A percentile compares a stretch with the other conserved stretches of the same genome.
These are phyloP conservation scores for Xylaria nigripes DNA, from an alignment of 495 filamentous ascomycete species.

Conservation along the genomic window DNA sequence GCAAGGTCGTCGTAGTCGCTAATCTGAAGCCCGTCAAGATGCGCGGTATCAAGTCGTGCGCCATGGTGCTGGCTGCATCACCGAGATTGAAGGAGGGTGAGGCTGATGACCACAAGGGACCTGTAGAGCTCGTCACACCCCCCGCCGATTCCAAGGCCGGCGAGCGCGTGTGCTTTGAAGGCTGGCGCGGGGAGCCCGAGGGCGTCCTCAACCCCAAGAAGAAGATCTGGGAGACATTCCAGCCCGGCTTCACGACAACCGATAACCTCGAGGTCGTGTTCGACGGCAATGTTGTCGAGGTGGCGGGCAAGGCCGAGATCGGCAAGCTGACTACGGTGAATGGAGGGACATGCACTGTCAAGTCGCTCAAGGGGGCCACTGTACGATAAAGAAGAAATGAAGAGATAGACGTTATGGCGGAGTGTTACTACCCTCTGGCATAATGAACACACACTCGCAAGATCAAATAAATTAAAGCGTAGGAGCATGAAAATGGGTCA, in stretches of 20 bases:
- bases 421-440: not conserved
- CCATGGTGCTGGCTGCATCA: slow-evolving; percentile 95
- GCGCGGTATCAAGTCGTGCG: slow-evolving; percentile 89
- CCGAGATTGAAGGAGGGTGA: slow-evolving; percentile 68
- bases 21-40: slow-evolving; percentile 99
- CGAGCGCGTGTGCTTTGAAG: slow-evolving; percentile 85
- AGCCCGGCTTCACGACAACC: slow-evolving; percentile 89
- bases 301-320: slow-evolving; percentile 50
- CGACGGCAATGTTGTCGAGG: slow-evolving; percentile 39
- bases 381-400: slow-evolving; percentile 47
- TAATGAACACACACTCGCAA: not conserved
- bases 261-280: slow-evolving; percentile 64
- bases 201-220: slow-evolving; percentile 94
- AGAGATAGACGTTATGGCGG: slow-evolving; percentile 1
- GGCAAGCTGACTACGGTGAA: slow-evolving; percentile 63
- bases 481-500: not conserved
- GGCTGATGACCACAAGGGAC: slow-evolving; percentile 76
- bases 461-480: not conserved
- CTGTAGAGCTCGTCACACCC: slow-evolving; percentile 85
- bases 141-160: slow-evolving; percentile 72
- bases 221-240: slow-evolving; percentile 94
- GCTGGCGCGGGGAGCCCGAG: slow-evolving; percentile 89
- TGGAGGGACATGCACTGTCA: slow-evolving; percentile 66
- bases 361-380: slow-evolving; percentile 59
- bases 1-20: slow-evolving; percentile 90